These are phyloP conservation scores for Pedinophyceae sp. DNA, from an alignment of 139 green algal genomes.

Conservation along the genomic window DNA sequence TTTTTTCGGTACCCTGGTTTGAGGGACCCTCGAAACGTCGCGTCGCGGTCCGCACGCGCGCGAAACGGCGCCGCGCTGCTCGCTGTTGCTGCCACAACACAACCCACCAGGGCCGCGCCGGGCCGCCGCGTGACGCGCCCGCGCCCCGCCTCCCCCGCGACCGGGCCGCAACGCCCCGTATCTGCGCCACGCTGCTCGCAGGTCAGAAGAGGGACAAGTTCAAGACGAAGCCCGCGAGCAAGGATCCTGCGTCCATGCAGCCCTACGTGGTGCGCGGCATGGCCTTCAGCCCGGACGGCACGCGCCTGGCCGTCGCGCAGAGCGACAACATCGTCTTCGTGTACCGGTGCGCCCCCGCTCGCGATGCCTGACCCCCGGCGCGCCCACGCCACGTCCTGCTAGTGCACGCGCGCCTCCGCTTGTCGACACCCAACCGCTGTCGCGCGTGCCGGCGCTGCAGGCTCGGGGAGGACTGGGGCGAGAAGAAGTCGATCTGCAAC, in stretches of 20 bases:
- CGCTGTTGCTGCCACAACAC: too few species aligned
- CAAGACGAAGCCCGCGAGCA: conserved; percentile 32
- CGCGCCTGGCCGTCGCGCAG: conserved; percentile 65
- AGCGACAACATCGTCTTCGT: conserved; percentile 79
- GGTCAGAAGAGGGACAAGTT: conserved; percentile 59
- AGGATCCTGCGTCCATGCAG: neutral
- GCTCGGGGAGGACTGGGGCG: conserved; percentile 39
- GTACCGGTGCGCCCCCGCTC: conserved; percentile 63
- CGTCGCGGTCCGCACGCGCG: too few species aligned
- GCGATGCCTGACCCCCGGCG: neutral
- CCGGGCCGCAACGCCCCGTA: too few species aligned
- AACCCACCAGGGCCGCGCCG: too few species aligned
- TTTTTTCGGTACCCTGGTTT: too few species aligned
- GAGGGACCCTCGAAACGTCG: too few species aligned
- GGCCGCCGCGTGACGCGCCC: too few species aligned
- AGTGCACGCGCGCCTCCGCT: neutral
- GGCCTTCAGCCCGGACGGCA: conserved; percentile 63
- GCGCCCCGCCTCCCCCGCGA: too few species aligned
- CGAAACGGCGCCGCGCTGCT: too few species aligned
- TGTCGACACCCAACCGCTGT: neutral
- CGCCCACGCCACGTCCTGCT: too few species aligned
- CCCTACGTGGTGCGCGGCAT: conserved; percentile 51
- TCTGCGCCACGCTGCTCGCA: too few species aligned
- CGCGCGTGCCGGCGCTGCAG: too few species aligned
- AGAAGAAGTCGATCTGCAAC: conserved; percentile 82